Evolutionary conservation across 371 early-diverging fungal species (phyloP).

Genomic region (Cokeromyces recurvatus): DNA sequence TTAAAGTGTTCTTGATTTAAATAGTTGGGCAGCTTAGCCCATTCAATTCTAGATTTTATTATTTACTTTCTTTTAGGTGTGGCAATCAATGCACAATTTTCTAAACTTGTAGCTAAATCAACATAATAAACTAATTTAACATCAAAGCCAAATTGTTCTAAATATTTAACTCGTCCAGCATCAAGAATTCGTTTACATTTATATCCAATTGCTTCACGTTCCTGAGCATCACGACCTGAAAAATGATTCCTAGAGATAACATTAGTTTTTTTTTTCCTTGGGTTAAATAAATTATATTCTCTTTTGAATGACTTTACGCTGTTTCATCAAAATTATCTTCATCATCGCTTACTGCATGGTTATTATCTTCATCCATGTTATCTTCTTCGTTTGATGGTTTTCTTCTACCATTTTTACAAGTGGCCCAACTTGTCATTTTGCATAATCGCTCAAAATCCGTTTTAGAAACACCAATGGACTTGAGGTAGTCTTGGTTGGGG

Average conservation of each 20-base stretch:
- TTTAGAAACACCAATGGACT: conserved; percentile 40
- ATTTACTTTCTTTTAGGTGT: conserved; percentile 10
- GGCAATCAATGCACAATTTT: conserved; percentile 72
- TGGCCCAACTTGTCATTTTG: conserved; percentile 74
- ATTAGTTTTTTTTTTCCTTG: no score
- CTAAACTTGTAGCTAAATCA: conserved; percentile 56
- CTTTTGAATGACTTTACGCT: conserved; percentile 30
- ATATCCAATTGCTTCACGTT: conserved; percentile 65
- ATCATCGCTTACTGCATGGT: conserved; percentile 24
- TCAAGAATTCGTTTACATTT: conserved; percentile 75
- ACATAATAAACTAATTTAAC: conserved; percentile 66
- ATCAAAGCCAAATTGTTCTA: conserved; percentile 51
- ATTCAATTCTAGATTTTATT: no score
- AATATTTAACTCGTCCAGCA: conserved; percentile 57
- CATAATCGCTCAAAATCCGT: conserved; percentile 56
- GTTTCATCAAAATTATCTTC: conserved; percentile 46
- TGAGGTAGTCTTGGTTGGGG: conserved; percentile 60
- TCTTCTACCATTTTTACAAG: conserved; percentile 30
- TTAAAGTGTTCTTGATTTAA: no score
- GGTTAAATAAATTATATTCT: no score
- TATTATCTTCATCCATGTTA: conserved; percentile 44
- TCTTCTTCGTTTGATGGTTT: conserved; percentile 13
- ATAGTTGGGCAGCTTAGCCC: no score
- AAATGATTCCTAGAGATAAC: conserved; percentile 50
- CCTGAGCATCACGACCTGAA: conserved; percentile 53